Base-by-base conservation (phyloP, 108 stramenopile genomes). In the Seminavis robusta region DNA sequence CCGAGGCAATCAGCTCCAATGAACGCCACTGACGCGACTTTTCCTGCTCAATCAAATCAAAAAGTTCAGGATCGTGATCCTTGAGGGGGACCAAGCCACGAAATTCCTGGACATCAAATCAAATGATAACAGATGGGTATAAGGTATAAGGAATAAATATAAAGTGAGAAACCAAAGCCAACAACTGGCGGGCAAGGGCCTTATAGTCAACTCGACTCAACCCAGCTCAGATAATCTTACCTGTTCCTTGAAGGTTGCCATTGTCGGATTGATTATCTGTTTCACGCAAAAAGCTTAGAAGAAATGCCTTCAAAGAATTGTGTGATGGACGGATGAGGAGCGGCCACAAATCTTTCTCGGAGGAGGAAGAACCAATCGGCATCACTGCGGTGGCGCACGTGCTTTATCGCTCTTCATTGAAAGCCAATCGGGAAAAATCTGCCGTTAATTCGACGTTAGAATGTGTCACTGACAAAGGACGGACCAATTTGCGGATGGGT, bases 1-100 rank as follows among this genome's bases (percentile, higher is more conserved):
- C 98, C 31, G 94, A 95, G 29, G 99, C 99, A 74, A 99, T 99
- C 53, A 99, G 88, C 75, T 99, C 99, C 47, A 99, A 74, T 31
- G 88, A 90, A 26, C 88, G 90, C 88, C 82, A 94, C 80, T 99
- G 99, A 27, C 97, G 84, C 42, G 79, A 77, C 67, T 92, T 90
- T 69, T 96, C 95, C 47, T 88, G 81, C 60, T 94, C 95, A 73
- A 99, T 98, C 45, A 99, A 87, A 52, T 98, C 99, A 63, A 73
- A 94, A 42, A 99, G 55, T 46, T 76, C 92, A 20, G 98, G 96
- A 64, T 99, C 99, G 59, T 98, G 97, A 44, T 97, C 90, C 57
- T 88, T 63, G n/a, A 99, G 94, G 54, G 94, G 48, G 44, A 70
- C 61, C 48, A 95, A 84, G 27, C 97, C 97, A 47, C 79, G 73